These are phyloP conservation scores for Coriolopsis trogii DNA, from an alignment of 1,284 basidiomycete species.

Conservation along the genomic window DNA sequence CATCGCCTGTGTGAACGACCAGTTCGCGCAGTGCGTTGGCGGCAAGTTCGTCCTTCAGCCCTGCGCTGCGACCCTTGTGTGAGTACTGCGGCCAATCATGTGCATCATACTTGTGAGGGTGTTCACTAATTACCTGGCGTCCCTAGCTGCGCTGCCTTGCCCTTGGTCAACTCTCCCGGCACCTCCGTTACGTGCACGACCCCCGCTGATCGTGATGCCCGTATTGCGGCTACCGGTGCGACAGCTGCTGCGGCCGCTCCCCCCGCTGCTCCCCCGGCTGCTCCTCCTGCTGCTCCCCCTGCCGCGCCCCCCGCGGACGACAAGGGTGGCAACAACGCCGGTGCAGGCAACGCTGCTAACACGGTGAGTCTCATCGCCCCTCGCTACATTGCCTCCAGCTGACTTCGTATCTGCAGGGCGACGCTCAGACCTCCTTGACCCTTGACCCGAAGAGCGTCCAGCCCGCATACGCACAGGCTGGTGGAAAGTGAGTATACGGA, in stretches of 20 bases:
- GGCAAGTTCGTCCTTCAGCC: conserved; percentile 44
- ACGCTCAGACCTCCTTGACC: conserved; percentile 37
- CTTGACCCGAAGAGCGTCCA: conserved; percentile 27
- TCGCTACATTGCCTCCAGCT: conserved; percentile 17
- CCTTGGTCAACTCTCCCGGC: conserved; percentile 59
- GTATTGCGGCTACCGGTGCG: conserved; percentile 56
- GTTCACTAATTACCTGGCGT: background rate
- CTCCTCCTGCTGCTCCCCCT: conserved; percentile 10
- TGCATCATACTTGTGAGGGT: background rate
- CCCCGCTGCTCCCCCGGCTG: conserved; percentile 10
- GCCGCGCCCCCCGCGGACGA: background rate
- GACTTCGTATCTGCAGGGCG: conserved; percentile 20
- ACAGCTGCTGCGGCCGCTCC: conserved; percentile 24
- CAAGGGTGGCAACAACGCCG: conserved; percentile 6
- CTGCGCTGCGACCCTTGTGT: conserved; percentile 41
- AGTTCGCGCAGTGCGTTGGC: conserved; percentile 47
- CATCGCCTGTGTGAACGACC: conserved; percentile 34
- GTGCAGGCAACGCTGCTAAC: background rate
- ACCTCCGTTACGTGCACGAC: conserved; percentile 61
- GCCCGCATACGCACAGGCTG: conserved; percentile 42
- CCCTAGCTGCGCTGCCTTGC: conserved; percentile 53
- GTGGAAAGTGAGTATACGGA: conserved; percentile 29
- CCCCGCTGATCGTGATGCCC: conserved; percentile 48
- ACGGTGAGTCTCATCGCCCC: conserved; percentile 12
- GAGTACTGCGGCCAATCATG: background rate